Percentiles rank a stretch among this genome's conserved stretches.
Conservation (phyloP, 2,329 filamentous ascomycete genomes). For the Fusarium algeriense region DNA sequence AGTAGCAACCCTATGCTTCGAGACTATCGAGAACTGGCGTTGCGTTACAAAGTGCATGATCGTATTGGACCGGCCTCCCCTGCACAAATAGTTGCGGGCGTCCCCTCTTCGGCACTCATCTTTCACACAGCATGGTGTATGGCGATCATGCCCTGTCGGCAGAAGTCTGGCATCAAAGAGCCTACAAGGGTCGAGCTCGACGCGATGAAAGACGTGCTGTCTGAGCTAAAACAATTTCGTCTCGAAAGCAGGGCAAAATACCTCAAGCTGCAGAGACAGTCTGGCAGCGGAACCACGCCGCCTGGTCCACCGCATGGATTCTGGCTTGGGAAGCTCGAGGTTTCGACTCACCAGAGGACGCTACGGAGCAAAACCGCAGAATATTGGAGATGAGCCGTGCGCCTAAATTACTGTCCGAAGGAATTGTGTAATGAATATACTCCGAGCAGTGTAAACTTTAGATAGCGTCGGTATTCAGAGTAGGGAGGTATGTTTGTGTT, state of each 20-base stretch:
- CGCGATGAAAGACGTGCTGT: conserved; percentile 60
- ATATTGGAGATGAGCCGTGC: conserved; percentile 30
- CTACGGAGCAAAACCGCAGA: conserved; percentile 5
- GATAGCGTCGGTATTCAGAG: too few species aligned
- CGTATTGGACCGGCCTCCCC: conserved; percentile 61
- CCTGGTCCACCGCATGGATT: conserved; percentile 50
- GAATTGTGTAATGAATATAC: not conserved
- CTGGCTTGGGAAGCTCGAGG: conserved; percentile 52
- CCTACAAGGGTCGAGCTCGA: conserved; percentile 50
- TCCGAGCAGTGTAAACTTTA: not conserved
- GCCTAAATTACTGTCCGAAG: not conserved
- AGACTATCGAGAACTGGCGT: conserved; percentile 62
- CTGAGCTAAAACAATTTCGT: conserved; percentile 57
- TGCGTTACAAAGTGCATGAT: conserved; percentile 52
- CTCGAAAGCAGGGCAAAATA: conserved; percentile 49
- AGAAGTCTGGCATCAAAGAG: conserved; percentile 27
- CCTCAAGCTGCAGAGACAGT: conserved; percentile 23
- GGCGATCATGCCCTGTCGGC: conserved; percentile 54
- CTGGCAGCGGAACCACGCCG: conserved; percentile 5
- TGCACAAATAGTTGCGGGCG: conserved; percentile 63
- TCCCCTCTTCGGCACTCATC: conserved; percentile 59
- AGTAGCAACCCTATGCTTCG: conserved; percentile 55
- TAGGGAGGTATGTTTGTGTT: not conserved
- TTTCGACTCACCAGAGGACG: conserved; percentile 22
- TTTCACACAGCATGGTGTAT: conserved; percentile 67